A percentile compares a stretch with the other conserved stretches of the same genome.
These are phyloP conservation scores for Vitis hybrid DNA, from an alignment of 177 flowering plant species.

Conservation along the genomic window DNA sequence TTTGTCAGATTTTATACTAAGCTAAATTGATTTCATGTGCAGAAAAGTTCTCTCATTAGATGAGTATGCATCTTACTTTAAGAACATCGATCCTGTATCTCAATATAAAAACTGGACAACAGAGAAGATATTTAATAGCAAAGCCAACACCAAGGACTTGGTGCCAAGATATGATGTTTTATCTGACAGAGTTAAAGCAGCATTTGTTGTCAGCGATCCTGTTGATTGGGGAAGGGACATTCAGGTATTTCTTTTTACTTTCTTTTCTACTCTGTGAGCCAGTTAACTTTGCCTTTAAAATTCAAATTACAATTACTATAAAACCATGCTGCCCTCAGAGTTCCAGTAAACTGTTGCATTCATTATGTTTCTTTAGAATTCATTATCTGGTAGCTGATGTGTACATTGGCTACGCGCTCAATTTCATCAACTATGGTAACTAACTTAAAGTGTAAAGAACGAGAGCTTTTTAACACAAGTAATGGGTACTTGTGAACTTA, in stretches of 20 bases:
- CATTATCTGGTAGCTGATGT: not conserved
- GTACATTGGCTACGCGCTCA: too few species aligned
- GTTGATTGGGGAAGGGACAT: conserved; percentile 38
- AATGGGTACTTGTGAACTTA: too few species aligned
- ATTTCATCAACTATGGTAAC: too few species aligned
- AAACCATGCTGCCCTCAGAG: too few species aligned
- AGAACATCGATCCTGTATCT: conserved; percentile 72
- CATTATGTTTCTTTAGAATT: not conserved
- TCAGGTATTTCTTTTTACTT: conserved; percentile 19
- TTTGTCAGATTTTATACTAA: not conserved
- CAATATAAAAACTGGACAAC: conserved; percentile 56
- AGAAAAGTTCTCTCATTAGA: conserved; percentile 78
- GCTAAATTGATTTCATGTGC: conserved; percentile 9
- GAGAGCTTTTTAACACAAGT: too few species aligned
- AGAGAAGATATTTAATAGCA: not conserved
- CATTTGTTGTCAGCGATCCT: conserved; percentile 29
- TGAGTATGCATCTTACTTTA: conserved; percentile 66
- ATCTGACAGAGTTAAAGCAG: conserved; percentile 25
- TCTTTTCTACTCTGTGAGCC: not conserved
- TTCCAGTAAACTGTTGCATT: too few species aligned
- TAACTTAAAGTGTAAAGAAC: too few species aligned
- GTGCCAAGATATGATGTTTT: conserved; percentile 10
- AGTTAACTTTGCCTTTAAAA: too few species aligned
- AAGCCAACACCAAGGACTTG: not conserved
- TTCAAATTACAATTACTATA: too few species aligned